Evolutionary conservation across 306 rosid species (phyloP), one percentile per base, ranked within the genome.

Genomic region (Rosa multiflora): DNA sequence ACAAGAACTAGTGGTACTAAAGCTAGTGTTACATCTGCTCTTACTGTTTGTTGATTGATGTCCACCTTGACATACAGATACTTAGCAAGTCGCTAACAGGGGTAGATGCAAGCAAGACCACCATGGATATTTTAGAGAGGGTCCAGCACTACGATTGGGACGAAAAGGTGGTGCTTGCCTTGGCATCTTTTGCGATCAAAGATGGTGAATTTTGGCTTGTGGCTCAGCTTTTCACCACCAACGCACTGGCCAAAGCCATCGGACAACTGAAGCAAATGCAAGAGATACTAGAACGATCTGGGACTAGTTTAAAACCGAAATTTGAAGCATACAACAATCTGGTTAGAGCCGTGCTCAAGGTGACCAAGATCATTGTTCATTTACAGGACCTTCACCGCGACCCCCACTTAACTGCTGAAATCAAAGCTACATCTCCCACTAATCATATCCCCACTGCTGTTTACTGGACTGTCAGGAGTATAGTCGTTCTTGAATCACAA

Each of bases 71-170:
- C 72, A 76, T 52, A 48, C 78, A 90, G 97, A 80, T 90, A 73
- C 75, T 83, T 29, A 79, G 80, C 90, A 88, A 87, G 83, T 81
- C 85, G 23, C 62, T 69, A 8, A 66, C 43, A 15, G 86, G 87
- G 6, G 88, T 75, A 77, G 92, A 91, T 53, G 88, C 83, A 9
- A 92, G 90, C 82, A 82, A 78, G 15, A 90, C 90, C 47, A 78
- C 89, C 49, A 87, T 92, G 83, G 89, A 75, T 46, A 84, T 92
- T 56, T 64, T 90, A n/a, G 62, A 79, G 6, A 74, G 69, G 75
- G 85, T 90, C 13, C 84, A 87, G 73, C 72, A 87, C 83, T 88
- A 88, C 83, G 69, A 91, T 73, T 92, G 97, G 97, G 90, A 88
- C 81, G 87, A 91, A 10, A 92, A 92, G 82, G 84, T 73, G 67